Percentiles rank a stretch among this genome's conserved stretches.
These are phyloP conservation scores for Geotrichum carabidarum DNA, from an alignment of 1,139 yeast genomes.

Conservation along the genomic window DNA sequence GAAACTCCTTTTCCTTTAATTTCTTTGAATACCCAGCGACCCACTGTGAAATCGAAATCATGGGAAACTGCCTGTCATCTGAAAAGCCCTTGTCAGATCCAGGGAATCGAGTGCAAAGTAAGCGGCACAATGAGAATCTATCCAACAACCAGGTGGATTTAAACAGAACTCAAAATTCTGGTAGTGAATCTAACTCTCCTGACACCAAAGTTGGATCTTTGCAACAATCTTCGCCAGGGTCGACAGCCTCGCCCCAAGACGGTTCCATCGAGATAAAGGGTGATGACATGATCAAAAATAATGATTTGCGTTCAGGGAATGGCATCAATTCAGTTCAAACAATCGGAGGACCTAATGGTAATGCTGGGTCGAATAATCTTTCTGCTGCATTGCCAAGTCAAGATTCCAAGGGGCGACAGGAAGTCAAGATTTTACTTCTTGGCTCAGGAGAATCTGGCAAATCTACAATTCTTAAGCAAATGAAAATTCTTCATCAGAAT, in stretches of 20 bases:
- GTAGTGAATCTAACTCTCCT: too few species aligned
- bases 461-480: constrained; percentile 69
- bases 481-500: constrained; percentile 67
- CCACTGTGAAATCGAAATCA: neutral
- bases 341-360: neutral
- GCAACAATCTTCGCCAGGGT: constrained; percentile 6
- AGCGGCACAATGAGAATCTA: neutral
- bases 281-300: too few species aligned
- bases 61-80: constrained; percentile 17
- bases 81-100: constrained; percentile 8
- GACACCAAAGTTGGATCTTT: too few species aligned
- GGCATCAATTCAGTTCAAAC: too few species aligned
- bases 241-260: constrained; percentile 13
- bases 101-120: neutral
- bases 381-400: neutral
- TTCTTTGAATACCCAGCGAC: too few species aligned
- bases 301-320: too few species aligned
- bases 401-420: constrained; percentile 25
- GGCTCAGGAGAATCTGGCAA: constrained; percentile 78
- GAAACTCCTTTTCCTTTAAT: too few species aligned
- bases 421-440: constrained; percentile 57
- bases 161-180: constrained; percentile 1
- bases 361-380: neutral
- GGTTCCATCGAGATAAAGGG: neutral
- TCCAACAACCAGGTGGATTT: neutral